Evolutionary conservation across 1,139 yeast genomes (phyloP), one percentile per base, ranked within the genome.

Genomic region (Debaryomyces coudertii): DNA sequence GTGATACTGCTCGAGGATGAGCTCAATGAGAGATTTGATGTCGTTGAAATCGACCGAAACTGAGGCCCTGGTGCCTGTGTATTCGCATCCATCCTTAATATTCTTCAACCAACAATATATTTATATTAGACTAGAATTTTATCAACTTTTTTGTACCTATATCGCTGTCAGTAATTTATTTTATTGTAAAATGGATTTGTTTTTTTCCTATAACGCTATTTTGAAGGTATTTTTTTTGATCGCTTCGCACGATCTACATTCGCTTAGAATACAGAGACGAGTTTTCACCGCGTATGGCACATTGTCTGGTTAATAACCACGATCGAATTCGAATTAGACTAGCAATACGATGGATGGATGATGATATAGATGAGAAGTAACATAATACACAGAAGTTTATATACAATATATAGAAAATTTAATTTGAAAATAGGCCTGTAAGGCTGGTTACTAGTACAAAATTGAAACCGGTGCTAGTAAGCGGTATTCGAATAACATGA

Each of bases 41-140:
- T 58, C 40, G 72, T 60, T 11, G 76, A 71, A 47, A 70, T 61
- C 37, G 78, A 64, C 47, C 79, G 69, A 52, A 71, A 68, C 30
- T 66, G 66, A 25, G 60, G 62, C 39, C 41, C 35, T 34, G 53
- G 53, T 15, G 31, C 30, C 45, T 57, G 58, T 12, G 55, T 56
- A 40, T 28, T 45, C 30, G 46, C 40, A 11, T 55, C 59, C 62
- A 57, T 58, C n/a, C 31, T 48, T 33, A 18, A 33, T 33, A 12
- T 20, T 11, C 18, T 18, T 33, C 7, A 8, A 11, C 14, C 34
- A 11, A 16, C 24, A 33, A 33, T 18, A 9, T 11, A 4, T 15
- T 23, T 20, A 23, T 36, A 23, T 15, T 16, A 14, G 15, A 27
- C 23, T n/a, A 11, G 7, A 4, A 25, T 5, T 33, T 16, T 20